Percentiles rank a stretch among this genome's conserved stretches.
Evolutionary conservation across 371 early-diverging fungal genomes (phyloP).

Genomic region (Rhizopus stolonifer): DNA sequence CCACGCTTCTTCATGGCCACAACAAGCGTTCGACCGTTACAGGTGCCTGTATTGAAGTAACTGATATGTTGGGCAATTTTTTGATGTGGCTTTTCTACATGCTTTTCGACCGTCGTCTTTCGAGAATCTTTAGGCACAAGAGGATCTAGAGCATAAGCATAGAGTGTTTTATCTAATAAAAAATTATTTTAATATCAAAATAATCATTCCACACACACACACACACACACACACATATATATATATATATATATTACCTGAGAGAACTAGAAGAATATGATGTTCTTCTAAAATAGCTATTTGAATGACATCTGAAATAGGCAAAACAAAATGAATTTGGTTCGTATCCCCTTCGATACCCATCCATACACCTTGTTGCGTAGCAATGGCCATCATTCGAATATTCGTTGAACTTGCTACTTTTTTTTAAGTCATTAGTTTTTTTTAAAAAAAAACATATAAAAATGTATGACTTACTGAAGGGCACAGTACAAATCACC

Average conservation of each 20-base stretch:
- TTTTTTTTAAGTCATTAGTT: neutral
- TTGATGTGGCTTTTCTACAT: constrained; percentile 37
- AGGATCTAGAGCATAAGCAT: constrained; percentile 58
- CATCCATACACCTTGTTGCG: constrained; percentile 74
- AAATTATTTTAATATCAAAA: no score
- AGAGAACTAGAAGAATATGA: constrained; percentile 37
- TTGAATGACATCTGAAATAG: constrained; percentile 38
- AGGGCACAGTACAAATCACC: constrained; percentile 63
- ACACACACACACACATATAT: no score
- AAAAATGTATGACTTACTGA: constrained; percentile 28
- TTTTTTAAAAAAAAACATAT: constrained; percentile 19
- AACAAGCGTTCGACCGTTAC: constrained; percentile 60
- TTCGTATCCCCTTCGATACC: constrained; percentile 47
- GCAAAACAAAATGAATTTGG: constrained; percentile 29
- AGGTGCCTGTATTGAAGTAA: constrained; percentile 76
- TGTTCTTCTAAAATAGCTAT: constrained; percentile 42
- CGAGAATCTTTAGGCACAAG: constrained; percentile 27
- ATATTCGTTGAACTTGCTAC: constrained; percentile 49
- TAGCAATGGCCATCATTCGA: constrained; percentile 75
- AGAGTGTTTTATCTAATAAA: constrained; percentile 56
- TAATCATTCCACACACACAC: no score
- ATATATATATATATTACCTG: constrained; percentile 18
- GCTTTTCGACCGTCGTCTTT: constrained; percentile 26
- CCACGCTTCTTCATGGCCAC: constrained; percentile 58
- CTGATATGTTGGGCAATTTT: constrained; percentile 64